phyloP scores from a whole-genome alignment of 768 basidiomycete species.

The Cystofilobasidium capitatum region DNA sequence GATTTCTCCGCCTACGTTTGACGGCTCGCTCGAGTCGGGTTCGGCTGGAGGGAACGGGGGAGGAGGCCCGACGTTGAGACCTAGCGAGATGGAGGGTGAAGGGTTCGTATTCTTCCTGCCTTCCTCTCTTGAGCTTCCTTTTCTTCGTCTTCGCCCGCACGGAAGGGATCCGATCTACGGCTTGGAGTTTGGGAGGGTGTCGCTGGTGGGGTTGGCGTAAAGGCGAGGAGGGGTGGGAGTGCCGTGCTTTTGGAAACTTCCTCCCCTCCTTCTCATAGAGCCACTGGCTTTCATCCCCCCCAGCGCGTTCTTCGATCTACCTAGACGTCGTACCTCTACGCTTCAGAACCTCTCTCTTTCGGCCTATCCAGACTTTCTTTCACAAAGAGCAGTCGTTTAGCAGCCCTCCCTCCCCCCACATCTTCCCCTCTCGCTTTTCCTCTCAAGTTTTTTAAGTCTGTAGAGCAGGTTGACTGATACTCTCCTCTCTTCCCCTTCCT shows the following conservation, averaged over 20 bases:
- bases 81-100: constrained; percentile 27
- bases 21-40: background rate
- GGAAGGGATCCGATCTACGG: too few species aligned
- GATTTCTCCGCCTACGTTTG: background rate
- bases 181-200: background rate
- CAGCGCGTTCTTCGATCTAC: background rate
- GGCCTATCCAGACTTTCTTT: too few species aligned
- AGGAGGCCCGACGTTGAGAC: constrained; percentile 5
- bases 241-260: background rate
- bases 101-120: constrained; percentile 14
- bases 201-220: background rate
- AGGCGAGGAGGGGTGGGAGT: too few species aligned
- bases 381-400: too few species aligned
- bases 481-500: too few species aligned
- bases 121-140: background rate
- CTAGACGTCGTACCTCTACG: background rate
- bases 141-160: too few species aligned
- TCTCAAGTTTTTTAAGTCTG: background rate
- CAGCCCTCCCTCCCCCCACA: background rate
- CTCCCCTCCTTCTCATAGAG: background rate
- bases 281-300: background rate
- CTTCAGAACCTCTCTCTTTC: background rate
- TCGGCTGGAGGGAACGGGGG: background rate
- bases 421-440: background rate
- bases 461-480: too few species aligned